Evolutionary conservation across 1,284 basidiomycete genomes (phyloP).

Genomic region (Exobasidium cylindrosporum): DNA sequence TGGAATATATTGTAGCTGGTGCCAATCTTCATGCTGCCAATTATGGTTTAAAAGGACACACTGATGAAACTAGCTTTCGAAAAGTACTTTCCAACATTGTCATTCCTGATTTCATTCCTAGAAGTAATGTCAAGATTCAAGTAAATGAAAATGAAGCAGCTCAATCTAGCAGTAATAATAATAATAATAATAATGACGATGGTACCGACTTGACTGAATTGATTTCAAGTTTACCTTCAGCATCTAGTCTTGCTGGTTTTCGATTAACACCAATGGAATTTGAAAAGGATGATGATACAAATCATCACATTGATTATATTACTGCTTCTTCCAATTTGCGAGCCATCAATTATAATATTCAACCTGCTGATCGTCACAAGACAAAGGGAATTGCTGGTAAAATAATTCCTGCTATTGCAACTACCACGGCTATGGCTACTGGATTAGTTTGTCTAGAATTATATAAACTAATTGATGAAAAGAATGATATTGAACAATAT

Average conservation of each 20-base stretch:
- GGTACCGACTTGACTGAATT: constrained; percentile 40
- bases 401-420: constrained; percentile 99
- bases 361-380: constrained; percentile 80
- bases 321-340: constrained; percentile 96
- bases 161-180: constrained; percentile 59
- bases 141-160: constrained; percentile 82
- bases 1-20: constrained; percentile 85
- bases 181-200: constrained; percentile 68
- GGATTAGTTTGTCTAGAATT: constrained; percentile 90
- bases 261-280: constrained; percentile 93
- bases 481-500: constrained; percentile 87
- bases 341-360: constrained; percentile 91
- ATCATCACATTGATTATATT: constrained; percentile 99
- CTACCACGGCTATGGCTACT: constrained; percentile 91
- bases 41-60: constrained; percentile 91
- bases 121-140: constrained; percentile 88
- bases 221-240: constrained; percentile 44
- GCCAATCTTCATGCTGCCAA: constrained; percentile 98
- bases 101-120: constrained; percentile 90
- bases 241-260: constrained; percentile 79
- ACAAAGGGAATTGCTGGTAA: constrained; percentile 99
- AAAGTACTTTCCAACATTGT: constrained; percentile 80
- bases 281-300: constrained; percentile 98
- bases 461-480: constrained; percentile 91
- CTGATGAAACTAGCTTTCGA: constrained; percentile 74